Base-by-base conservation (phyloP, 2,329 filamentous ascomycete genomes). In the Pseudogymnoascus sp. region DNA sequence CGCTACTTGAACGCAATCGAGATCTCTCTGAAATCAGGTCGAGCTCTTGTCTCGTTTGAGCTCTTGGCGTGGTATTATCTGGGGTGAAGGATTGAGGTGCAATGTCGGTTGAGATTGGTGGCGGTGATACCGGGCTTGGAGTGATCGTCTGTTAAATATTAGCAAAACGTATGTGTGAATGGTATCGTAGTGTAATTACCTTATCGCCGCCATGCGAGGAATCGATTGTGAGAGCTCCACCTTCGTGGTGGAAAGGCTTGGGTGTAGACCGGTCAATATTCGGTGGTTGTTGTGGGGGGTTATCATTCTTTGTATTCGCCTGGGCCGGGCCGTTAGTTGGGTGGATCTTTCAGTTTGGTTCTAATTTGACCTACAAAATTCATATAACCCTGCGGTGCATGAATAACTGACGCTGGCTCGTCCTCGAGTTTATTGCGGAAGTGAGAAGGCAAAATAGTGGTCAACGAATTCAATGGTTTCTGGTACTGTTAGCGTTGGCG, bases 321-420 rank as follows among this genome's bases (percentile, higher is more conserved):
- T 70, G 38, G 14, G 31, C 37, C 16, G 18, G 50, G n/a, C 50
- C 50, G 50, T 56, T 56, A 56, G 50, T 28, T 56, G 50, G 16
- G 50, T 56, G 50, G 50, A 33, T 33, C 50, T 33, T 56, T 56
- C 50, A 3, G 8, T 18, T 33, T 56, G 16, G 50, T 21, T 33
- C 50, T 18, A 56, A 33, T 33, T 33, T 53, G 44, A 73, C 83
- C 72, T 74, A 94, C 90, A 83, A 94, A 96, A 69, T 84, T 84
- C 63, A 85, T 83, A 75, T 94, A 97, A 66, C 88, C 90, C 67
- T 91, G 82, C 0, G 92, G 92, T 14, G 90, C 91, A 79, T 96
- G 92, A 68, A 97, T 96, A 62, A 96, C 92, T 1, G 92, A 97
- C 62, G 91, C 83, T 23, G 91, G 88, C 68, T 92, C 91, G 67